Percentiles rank a stretch among this genome's conserved stretches.
These are phyloP conservation scores for Bothriochloa decipiens DNA, from an alignment of 176 grass and related monocot species.

Conservation along the genomic window DNA sequence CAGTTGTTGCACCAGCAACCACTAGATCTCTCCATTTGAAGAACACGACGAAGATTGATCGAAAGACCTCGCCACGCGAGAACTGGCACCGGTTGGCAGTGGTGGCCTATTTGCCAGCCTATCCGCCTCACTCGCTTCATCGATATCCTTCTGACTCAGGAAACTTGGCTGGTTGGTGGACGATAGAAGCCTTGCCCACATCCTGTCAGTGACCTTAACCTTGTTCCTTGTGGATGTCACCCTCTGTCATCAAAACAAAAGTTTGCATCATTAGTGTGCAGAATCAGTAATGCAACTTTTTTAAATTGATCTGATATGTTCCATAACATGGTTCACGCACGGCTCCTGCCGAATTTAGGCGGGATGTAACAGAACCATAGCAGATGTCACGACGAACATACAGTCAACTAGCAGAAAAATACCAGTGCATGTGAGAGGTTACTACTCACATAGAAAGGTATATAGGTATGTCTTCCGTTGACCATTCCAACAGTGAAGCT, in stretches of 20 bases:
- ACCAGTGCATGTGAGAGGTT: background rate
- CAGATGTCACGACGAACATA: background rate
- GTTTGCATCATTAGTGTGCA: background rate
- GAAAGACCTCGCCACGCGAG: slow-evolving; percentile 27
- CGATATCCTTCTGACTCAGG: slow-evolving; percentile 62
- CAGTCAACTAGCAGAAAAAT: background rate
- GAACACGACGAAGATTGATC: slow-evolving; percentile 27
- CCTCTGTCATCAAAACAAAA: slow-evolving; percentile 51
- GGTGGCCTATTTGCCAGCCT: slow-evolving; percentile 51
- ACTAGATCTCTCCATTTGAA: slow-evolving; percentile 33
- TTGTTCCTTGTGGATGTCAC: slow-evolving; percentile 78
- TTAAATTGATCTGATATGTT: background rate
- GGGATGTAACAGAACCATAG: slow-evolving; percentile 23
- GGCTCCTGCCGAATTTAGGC: background rate
- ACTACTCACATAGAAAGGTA: slow-evolving; percentile 92
- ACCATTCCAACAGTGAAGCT: slow-evolving; percentile 86
- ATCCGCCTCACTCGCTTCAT: slow-evolving; percentile 49
- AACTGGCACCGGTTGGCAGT: background rate
- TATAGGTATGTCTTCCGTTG: slow-evolving; percentile 86
- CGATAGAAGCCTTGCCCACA: slow-evolving; percentile 83
- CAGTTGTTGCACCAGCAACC: background rate
- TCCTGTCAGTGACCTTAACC: slow-evolving; percentile 67
- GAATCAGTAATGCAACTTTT: background rate
- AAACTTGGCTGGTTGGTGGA: slow-evolving; percentile 88
- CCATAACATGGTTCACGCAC: background rate